Evolutionary conservation across 164 flowering plant species (phyloP), one percentile per base, ranked within the genome.

Genomic region (Berberis vulgaris): DNA sequence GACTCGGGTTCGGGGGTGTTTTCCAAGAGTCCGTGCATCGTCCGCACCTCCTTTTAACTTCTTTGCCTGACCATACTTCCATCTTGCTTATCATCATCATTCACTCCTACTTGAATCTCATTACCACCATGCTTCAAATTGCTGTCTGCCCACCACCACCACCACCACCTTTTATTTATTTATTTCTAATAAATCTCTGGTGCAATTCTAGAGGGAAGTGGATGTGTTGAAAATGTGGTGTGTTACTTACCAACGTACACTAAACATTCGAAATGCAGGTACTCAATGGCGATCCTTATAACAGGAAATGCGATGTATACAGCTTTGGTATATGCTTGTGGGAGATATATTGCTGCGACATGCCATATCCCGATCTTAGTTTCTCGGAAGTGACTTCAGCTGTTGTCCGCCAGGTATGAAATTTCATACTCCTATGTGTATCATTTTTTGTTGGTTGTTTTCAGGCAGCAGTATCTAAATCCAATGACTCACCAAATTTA

Each of bases 261-360:
- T 52, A 3, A 52, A 52, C 54, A 52, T 26, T 12, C 3, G 26
- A 2, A 52, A 62, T 72, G 50, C 90, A 93, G 98, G 98, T 93
- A 62, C 83, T 93, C 12, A 88, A 93, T 72, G 98, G 98, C 56
- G 87, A 77, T 49, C 88, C 98, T 52, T 93, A 93, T 67, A 90
- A 93, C 73, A 78, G 97, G 73, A 93, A 88, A 75, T 93, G 98
- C 66, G 98, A 93, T 62, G 98, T 93, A 50, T 93, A 93, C 76
- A 93, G 98, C 67, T 93, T 93, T 68, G 97, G 97, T 57, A 93
- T 93, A 67, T 93, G 98, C 69, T 75, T 93, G 57, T 93, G 98
- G 98, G 98, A 93, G 75, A 87, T 86, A 67, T 93, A 93, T 74
- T 93, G 98, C 72, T 93, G 98, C 57, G 98, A 86, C 83, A 93